These are phyloP conservation scores for Rhizopus stolonifer DNA, from an alignment of 371 early-diverging fungal species.

Conservation along the genomic window DNA sequence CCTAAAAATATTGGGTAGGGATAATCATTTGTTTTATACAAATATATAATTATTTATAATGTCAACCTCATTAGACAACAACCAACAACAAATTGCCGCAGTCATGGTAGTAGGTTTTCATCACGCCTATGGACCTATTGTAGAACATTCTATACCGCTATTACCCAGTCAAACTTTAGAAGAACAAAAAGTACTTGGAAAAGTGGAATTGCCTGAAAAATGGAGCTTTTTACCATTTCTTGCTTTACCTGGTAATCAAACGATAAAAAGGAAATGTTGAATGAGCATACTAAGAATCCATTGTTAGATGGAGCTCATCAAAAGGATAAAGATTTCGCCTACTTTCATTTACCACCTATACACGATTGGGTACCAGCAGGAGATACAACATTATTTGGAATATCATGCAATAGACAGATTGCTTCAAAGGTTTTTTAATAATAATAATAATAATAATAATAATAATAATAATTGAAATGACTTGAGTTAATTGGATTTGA, in stretches of 20 bases:
- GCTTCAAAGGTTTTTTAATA: slow-evolving; percentile 45
- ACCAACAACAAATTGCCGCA: slow-evolving; percentile 45
- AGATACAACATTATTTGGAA: slow-evolving; percentile 73
- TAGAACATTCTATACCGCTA: slow-evolving; percentile 75
- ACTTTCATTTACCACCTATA: slow-evolving; percentile 84
- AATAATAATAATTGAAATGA: not conserved
- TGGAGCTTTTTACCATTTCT: slow-evolving; percentile 77
- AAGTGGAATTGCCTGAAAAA: slow-evolving; percentile 72
- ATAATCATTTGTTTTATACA: not conserved
- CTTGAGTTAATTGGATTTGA: not conserved
- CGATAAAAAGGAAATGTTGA: not conserved
- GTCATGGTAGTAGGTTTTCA: slow-evolving; percentile 55
- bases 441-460: not conserved
- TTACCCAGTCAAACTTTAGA: slow-evolving; percentile 50
- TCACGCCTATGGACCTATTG: slow-evolving; percentile 66
- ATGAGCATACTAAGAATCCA: not conserved
- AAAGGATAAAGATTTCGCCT: slow-evolving; percentile 80
- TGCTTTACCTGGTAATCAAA: slow-evolving; percentile 61
- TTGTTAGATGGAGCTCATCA: slow-evolving; percentile 78
- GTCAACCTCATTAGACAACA: slow-evolving; percentile 24
- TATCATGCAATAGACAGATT: slow-evolving; percentile 85
- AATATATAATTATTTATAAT: not conserved
- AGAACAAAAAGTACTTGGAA: slow-evolving; percentile 36
- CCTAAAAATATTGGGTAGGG: no score
- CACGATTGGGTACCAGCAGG: slow-evolving; percentile 59